A percentile compares a stretch with the other conserved stretches of the same genome.
Evolutionary conservation across 1,139 yeast genomes (phyloP).

Genomic region (Blastobotrys raffinosifermentans): DNA sequence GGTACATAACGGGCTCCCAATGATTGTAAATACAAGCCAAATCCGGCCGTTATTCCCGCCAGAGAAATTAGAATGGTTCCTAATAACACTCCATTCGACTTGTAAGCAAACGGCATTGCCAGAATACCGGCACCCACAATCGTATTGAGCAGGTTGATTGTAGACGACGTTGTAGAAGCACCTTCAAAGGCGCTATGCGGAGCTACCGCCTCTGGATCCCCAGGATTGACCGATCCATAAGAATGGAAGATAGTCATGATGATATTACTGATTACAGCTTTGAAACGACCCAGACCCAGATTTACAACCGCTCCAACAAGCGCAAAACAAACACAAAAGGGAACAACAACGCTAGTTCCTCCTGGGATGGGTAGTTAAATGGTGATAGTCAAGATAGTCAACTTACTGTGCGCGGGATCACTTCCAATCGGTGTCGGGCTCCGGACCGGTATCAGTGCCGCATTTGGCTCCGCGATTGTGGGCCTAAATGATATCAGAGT

Average conservation of each 20-base stretch:
- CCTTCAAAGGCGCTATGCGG: slow-evolving; percentile 8
- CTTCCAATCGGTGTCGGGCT: no score
- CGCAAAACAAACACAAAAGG: no score
- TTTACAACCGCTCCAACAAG: no score
- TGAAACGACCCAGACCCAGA: no score
- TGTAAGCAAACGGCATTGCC: slow-evolving; percentile 86
- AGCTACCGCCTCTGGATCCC: not conserved
- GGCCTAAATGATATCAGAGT: no score
- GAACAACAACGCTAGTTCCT: no score
- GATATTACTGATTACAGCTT: no score
- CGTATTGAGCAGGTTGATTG: slow-evolving; percentile 36
- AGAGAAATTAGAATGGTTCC: slow-evolving; percentile 61
- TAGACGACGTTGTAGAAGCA: slow-evolving; percentile 28
- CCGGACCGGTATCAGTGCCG: no score
- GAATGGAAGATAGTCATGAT: not conserved
- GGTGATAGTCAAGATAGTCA: no score
- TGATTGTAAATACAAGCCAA: slow-evolving; percentile 77
- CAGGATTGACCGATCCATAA: not conserved
- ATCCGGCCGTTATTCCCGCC: slow-evolving; percentile 75
- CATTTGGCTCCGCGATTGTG: no score
- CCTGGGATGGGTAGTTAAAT: no score
- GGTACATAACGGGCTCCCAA: slow-evolving; percentile 64
- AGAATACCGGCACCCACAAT: slow-evolving; percentile 75
- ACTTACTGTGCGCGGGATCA: no score
- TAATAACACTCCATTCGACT: slow-evolving; percentile 71